Conservation (phyloP, 2,329 filamentous ascomycete species). For the Phaeosphaeriaceae sp. region DNA sequence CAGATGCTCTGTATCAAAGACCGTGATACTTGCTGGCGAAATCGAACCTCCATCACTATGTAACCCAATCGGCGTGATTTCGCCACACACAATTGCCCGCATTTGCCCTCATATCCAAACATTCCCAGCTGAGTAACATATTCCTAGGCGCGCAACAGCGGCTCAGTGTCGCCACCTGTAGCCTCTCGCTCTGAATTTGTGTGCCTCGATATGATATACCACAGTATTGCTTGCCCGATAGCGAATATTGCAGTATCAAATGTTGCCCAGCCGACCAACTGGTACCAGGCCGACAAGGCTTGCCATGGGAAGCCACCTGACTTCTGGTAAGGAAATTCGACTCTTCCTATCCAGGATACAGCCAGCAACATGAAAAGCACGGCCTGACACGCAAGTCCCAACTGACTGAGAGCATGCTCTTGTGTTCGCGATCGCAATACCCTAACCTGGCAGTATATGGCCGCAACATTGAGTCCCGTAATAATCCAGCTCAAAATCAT, state of each 20-base stretch:
- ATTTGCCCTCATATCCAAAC: too few relatives aligned
- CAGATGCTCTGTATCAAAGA: too few relatives aligned
- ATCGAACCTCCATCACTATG: too few relatives aligned
- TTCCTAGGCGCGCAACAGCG: background rate
- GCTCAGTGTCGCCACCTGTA: background rate
- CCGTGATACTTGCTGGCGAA: too few relatives aligned
- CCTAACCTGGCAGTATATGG: background rate
- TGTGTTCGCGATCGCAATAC: background rate
- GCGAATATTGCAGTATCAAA: background rate
- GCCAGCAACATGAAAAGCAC: background rate
- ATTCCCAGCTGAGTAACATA: too few relatives aligned
- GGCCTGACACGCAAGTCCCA: background rate
- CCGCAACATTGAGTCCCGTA: conserved; percentile 1
- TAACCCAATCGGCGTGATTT: too few relatives aligned
- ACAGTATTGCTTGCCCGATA: background rate
- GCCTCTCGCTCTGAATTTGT: background rate
- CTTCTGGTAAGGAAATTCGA: background rate
- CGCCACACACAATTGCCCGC: too few relatives aligned
- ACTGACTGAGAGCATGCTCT: background rate
- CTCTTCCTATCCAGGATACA: background rate
- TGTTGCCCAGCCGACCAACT: background rate
- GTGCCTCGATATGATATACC: background rate
- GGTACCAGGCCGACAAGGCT: background rate
- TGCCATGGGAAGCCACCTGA: background rate
- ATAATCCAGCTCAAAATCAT: conserved; percentile 6